Conservation (phyloP, 345 rosid species). For the Rubroshorea leprosula region DNA sequence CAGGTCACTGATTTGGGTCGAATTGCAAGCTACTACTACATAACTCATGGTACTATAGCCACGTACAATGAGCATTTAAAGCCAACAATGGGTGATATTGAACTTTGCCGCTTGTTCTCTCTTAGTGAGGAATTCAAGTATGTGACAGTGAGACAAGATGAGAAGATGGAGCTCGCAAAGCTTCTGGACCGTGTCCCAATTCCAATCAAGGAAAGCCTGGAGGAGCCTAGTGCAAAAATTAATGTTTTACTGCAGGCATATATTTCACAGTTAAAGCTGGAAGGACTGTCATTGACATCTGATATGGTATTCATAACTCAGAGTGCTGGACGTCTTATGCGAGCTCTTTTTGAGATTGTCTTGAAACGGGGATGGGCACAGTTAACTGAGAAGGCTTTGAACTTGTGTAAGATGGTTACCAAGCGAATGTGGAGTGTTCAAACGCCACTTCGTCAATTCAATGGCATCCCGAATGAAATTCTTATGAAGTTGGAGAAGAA, state of each 20-base stretch:
- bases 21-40: conserved; percentile 95
- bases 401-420: conserved; percentile 85
- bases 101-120: conserved; percentile 78
- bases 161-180: conserved; percentile 97
- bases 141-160: conserved; percentile 93
- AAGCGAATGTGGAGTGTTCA: conserved; percentile 99
- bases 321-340: conserved; percentile 93
- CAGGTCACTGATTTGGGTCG: conserved; percentile 99
- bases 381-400: conserved; percentile 84
- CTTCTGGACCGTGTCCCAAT: conserved; percentile 90
- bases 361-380: conserved; percentile 96
- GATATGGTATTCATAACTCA: conserved; percentile 96
- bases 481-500: conserved; percentile 89
- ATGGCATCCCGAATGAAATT: conserved; percentile 74
- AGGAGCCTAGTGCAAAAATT: conserved; percentile 95
- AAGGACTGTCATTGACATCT: conserved; percentile 88
- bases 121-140: conserved; percentile 93
- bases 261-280: conserved; percentile 92
- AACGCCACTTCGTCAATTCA: conserved; percentile 86
- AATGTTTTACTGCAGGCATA: conserved; percentile 93
- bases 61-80: conserved; percentile 90
- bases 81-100: conserved; percentile 96
- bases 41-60: conserved; percentile 86
- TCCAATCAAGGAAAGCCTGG: conserved; percentile 90
- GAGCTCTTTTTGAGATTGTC: conserved; percentile 91